Evolutionary conservation across 164 flowering plant species (phyloP).

Genomic region (Aristolochia californica): DNA sequence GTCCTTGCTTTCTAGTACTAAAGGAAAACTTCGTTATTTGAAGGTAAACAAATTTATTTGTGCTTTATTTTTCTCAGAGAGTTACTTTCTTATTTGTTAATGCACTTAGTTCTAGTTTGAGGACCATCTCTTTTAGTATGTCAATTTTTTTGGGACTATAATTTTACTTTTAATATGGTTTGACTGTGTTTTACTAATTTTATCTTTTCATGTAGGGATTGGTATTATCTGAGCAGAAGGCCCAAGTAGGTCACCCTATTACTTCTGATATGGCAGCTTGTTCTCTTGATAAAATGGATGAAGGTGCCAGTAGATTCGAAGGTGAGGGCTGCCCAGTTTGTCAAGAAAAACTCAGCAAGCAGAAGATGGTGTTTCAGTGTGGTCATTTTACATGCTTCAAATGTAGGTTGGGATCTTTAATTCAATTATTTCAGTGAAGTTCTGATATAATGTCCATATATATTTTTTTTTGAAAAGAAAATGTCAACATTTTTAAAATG

Average conservation of each 20-base stretch:
- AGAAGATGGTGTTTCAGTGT: conserved; percentile 92
- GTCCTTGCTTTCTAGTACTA: conserved; percentile 41
- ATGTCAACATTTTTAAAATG: too few species aligned
- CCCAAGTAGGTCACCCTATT: conserved; percentile 14
- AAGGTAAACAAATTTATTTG: conserved; percentile 33
- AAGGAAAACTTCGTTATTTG: conserved; percentile 83
- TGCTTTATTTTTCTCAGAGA: conserved; percentile 1
- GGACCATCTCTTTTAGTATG: too few species aligned
- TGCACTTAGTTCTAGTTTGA: too few species aligned
- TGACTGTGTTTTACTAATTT: too few species aligned
- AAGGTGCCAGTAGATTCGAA: conserved; percentile 16
- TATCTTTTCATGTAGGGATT: conserved; percentile 43
- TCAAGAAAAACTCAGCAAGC: conserved; percentile 63
- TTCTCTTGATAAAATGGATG: conserved; percentile 13
- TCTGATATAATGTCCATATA: too few species aligned
- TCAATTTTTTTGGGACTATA: neutral
- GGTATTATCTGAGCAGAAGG: conserved; percentile 47
- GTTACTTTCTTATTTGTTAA: neutral
- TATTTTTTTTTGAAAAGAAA: too few species aligned
- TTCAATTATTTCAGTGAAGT: too few species aligned
- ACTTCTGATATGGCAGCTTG: conserved; percentile 10
- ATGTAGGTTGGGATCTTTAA: conserved; percentile 42
- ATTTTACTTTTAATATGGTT: too few species aligned
- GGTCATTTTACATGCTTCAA: conserved; percentile 89
- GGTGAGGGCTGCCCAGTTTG: conserved; percentile 85